Evolutionary conservation across 768 basidiomycete species (phyloP), one percentile per base, ranked within the genome.

Genomic region (Xerocomus spinulosus): DNA sequence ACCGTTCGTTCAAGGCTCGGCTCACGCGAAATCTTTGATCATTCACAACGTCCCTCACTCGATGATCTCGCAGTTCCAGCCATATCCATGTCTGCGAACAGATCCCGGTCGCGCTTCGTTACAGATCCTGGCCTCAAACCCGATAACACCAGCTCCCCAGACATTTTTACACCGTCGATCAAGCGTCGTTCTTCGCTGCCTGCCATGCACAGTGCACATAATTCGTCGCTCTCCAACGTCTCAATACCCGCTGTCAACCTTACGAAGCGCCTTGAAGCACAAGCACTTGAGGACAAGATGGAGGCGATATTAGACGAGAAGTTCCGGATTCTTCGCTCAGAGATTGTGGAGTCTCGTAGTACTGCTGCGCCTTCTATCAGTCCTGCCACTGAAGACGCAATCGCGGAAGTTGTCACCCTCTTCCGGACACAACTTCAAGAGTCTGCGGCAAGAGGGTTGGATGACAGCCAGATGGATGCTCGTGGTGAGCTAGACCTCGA

Each of bases 401-500:
- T 89, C 48, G 64, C 73, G 0, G 87, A 89, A 49, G 75, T 87
- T 5, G 73, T 87, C 33, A 69, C 80, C 8, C 66, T 87, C 49
- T 83, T 88, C 72, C 77, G 83, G 9, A 68, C 79, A 17, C 85
- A 87, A 54, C 68, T 87, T 9, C 79, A 80, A 46, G 81, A 83
- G 33, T 80, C 81, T 8, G 80, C 82, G 0, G 70, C 71, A 7
- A 74, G 76, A 37, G 74, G 76, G 17, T 51, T 76, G 41, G 83
- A 86, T 18, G 81, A 83, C 46, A 78, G 76, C 50, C 81, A 79
- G 56, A 70, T 79, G 68, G 85, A 88, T 56, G 86, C 83, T 20
- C 79, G 80, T 25, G 86, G 84, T 17, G 87, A 91, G 53, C 67
- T 89, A 21, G 88, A 91, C 66, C 81, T 88, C 61, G 83, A 88